phyloP scores from a whole-genome alignment of 2,329 filamentous ascomycete species.

The Hymenoscyphus scutula region DNA sequence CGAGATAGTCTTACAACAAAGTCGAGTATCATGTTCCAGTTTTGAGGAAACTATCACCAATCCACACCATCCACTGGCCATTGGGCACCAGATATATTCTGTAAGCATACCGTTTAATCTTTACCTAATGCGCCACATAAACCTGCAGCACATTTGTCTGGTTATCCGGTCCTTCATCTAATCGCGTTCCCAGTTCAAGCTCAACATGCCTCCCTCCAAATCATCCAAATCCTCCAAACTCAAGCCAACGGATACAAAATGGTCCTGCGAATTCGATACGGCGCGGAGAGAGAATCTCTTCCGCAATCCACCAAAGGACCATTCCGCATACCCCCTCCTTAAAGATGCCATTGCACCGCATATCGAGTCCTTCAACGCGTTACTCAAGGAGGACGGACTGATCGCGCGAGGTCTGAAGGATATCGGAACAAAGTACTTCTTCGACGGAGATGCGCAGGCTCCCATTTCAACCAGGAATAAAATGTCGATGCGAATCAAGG shows the following conservation, averaged over 20 bases:
- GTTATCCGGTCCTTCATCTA: background rate
- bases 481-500: constrained; percentile 73
- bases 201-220: constrained; percentile 12
- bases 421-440: constrained; percentile 83
- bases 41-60: background rate
- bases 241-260: constrained; percentile 59
- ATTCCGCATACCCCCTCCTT: constrained; percentile 82
- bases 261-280: constrained; percentile 85
- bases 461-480: constrained; percentile 64
- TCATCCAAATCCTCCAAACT: constrained; percentile 9
- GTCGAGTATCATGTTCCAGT: background rate
- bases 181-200: constrained; percentile 4
- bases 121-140: background rate
- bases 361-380: constrained; percentile 90
- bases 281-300: constrained; percentile 86
- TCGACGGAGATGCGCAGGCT: constrained; percentile 73
- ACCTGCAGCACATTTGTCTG: background rate
- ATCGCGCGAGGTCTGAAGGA: constrained; percentile 77
- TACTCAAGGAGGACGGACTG: constrained; percentile 73
- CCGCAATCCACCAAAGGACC: constrained; percentile 80
- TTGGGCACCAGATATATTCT: background rate
- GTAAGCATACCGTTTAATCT: background rate
- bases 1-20: background rate
- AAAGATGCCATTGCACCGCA: constrained; percentile 86
- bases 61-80: background rate